Percentiles rank a stretch among this genome's conserved stretches.
Conservation (phyloP, 805 yeast species). For the Brettanomyces anomalus region DNA sequence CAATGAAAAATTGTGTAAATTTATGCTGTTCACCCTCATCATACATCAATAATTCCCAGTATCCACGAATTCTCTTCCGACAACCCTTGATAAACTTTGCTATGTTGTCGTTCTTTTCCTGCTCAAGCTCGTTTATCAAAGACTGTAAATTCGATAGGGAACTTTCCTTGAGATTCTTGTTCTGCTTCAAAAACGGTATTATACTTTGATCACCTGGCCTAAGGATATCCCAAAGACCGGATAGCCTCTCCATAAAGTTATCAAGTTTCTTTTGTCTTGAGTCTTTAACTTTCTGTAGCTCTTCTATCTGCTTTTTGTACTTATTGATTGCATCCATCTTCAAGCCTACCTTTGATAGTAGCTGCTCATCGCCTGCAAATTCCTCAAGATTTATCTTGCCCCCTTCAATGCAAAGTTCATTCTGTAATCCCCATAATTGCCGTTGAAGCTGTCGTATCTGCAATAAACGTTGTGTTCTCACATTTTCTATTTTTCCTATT, state of each 20-base stretch:
- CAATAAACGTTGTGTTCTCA: neutral
- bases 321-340: constrained; percentile 8
- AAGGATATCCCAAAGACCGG: constrained; percentile 36
- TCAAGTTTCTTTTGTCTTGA: constrained; percentile 30
- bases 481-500: constrained; percentile 9
- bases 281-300: constrained; percentile 24
- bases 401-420: neutral
- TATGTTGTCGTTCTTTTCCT: constrained; percentile 53
- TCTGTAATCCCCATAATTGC: constrained; percentile 1
- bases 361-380: constrained; percentile 10
- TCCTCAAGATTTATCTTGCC: constrained; percentile 5
- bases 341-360: constrained; percentile 18
- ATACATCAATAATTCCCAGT: constrained; percentile 58
- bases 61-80: constrained; percentile 45
- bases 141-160: constrained; percentile 41
- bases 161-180: constrained; percentile 37
- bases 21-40: constrained; percentile 39
- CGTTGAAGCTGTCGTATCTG: constrained; percentile 9
- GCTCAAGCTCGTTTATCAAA: constrained; percentile 50
- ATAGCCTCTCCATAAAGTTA: constrained; percentile 25
- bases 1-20: constrained; percentile 35
- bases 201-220: constrained; percentile 25
- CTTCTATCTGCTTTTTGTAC: constrained; percentile 7
- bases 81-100: constrained; percentile 60
- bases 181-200: constrained; percentile 28